Evolutionary conservation across 192 early-diverging fungal species (phyloP), one percentile per base, ranked within the genome.

Genomic region (Coemansia sp.): DNA sequence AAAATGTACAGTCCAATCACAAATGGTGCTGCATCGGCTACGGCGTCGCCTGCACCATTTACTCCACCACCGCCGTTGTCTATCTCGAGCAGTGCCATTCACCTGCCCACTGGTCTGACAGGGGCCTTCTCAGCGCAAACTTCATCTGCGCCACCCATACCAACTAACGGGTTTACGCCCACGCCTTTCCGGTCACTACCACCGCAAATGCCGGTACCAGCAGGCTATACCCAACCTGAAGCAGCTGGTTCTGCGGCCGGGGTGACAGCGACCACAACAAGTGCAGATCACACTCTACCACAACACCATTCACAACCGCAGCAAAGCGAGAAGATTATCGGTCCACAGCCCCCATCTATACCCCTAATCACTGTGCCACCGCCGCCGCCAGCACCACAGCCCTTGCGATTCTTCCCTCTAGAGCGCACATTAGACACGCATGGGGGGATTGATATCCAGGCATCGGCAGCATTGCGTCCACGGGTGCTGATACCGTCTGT

Each of bases 381-480:
- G 12, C 73, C 73, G 18, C 72, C 68, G 16, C 65, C 75, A 24
- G 53, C 65, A 39, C 69, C 69, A 36, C 60, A 39, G 49, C 67
- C 64, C 16, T 51, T 67, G 64, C 70, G 59, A 20, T 82, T 73
- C 44, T 82, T 82, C 49, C 81, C 81, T 24, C 53, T 83, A 43
- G 81, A 83, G 57, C 85, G 91, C 24, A 86, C 83, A 23, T 84
- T 93, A 8, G 90, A 93, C 59, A 88, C 90, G 6, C 91, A 87
- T 64, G 93, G 93, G 36, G 93, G 93, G 1, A 64, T 91, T 6
- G 91, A 94, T 68, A 67, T 93, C 14, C 85, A 88, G 68, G 74
- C 85, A 21, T 77, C 88, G 62, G 75, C 86, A 30, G 85, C 84
- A 60, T 83, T 84, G 58, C 75, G 80, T 15, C 76, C 88, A 14